Evolutionary conservation across 768 basidiomycete genomes (phyloP).

Genomic region (Suillus discolor): DNA sequence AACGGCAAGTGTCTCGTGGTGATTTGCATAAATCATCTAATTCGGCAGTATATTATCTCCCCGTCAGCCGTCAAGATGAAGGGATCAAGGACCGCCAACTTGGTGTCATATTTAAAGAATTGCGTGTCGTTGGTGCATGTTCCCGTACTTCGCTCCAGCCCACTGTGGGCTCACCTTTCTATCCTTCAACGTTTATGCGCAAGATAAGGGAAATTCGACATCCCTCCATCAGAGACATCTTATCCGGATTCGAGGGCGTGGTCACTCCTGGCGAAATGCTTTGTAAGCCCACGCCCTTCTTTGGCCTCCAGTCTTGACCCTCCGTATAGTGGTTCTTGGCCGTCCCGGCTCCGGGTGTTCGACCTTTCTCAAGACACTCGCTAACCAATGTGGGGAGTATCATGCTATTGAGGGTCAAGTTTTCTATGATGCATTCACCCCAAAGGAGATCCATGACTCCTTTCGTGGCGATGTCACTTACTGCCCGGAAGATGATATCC

Average conservation of each 20-base stretch:
- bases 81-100: slow-evolving; percentile 54
- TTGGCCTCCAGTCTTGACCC: not conserved
- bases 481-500: slow-evolving; percentile 83
- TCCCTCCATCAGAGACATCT: slow-evolving; percentile 59
- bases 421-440: slow-evolving; percentile 73
- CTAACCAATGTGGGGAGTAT: slow-evolving; percentile 77
- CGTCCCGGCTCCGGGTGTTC: slow-evolving; percentile 85
- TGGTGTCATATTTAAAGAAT: slow-evolving; percentile 60
- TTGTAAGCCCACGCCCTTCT: slow-evolving; percentile 43
- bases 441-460: slow-evolving; percentile 59
- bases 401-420: slow-evolving; percentile 70
- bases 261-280: slow-evolving; percentile 69
- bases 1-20: too few relatives aligned
- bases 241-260: slow-evolving; percentile 56
- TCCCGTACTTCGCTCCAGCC: slow-evolving; percentile 54
- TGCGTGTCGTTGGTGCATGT: slow-evolving; percentile 62
- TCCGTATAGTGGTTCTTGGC: slow-evolving; percentile 75
- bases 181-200: slow-evolving; percentile 48
- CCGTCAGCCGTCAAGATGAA: slow-evolving; percentile 46
- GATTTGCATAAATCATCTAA: not conserved
- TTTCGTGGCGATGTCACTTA: slow-evolving; percentile 83
- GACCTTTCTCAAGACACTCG: slow-evolving; percentile 79
- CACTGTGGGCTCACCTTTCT: slow-evolving; percentile 64
- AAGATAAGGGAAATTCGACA: slow-evolving; percentile 51
- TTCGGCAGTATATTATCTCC: not conserved